A percentile compares a stretch with the other conserved stretches of the same genome.
Evolutionary conservation across 2,329 filamentous ascomycete genomes (phyloP).

Genomic region (Lachnellula occidentalis): DNA sequence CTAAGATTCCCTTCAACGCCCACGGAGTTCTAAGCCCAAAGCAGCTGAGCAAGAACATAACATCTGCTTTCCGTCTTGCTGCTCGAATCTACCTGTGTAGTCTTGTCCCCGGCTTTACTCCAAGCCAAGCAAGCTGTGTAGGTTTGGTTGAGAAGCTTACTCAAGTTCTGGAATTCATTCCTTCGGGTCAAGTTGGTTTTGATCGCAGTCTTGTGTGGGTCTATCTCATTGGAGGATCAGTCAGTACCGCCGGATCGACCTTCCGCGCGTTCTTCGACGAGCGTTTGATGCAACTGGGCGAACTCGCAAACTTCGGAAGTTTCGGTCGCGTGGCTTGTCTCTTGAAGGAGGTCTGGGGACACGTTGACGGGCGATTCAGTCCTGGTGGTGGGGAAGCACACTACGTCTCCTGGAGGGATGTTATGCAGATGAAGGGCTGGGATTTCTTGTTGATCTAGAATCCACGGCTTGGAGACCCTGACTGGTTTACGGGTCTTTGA

Average conservation of each 20-base stretch:
- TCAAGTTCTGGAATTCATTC: conserved; percentile 73
- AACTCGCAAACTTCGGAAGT: conserved; percentile 72
- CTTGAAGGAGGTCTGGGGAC: conserved; percentile 74
- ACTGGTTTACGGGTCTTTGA: conserved; percentile 18
- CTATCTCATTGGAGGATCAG: conserved; percentile 78
- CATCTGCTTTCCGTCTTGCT: conserved; percentile 81
- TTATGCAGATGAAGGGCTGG: conserved; percentile 88
- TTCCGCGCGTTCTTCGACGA: conserved; percentile 78
- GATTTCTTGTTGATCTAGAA: conserved; percentile 81
- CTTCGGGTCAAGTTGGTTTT: conserved; percentile 73
- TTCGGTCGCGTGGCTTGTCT: conserved; percentile 79
- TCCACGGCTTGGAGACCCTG: conserved; percentile 5
- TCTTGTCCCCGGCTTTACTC: conserved; percentile 81
- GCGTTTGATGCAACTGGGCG: conserved; percentile 68
- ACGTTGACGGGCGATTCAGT: conserved; percentile 54
- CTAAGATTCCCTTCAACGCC: conserved; percentile 56
- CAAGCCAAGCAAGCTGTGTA: conserved; percentile 65
- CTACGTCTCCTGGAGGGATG: conserved; percentile 88
- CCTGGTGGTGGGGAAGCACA: conserved; percentile 40
- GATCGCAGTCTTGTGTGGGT: conserved; percentile 93
- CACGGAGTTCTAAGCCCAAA: conserved; percentile 75
- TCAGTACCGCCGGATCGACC: conserved; percentile 63
- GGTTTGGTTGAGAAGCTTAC: conserved; percentile 75
- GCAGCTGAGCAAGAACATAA: conserved; percentile 84
- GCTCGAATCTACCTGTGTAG: conserved; percentile 97